Conservation (phyloP, 2,329 filamentous ascomycete species). For the Allantophomopsis lycopodina region DNA sequence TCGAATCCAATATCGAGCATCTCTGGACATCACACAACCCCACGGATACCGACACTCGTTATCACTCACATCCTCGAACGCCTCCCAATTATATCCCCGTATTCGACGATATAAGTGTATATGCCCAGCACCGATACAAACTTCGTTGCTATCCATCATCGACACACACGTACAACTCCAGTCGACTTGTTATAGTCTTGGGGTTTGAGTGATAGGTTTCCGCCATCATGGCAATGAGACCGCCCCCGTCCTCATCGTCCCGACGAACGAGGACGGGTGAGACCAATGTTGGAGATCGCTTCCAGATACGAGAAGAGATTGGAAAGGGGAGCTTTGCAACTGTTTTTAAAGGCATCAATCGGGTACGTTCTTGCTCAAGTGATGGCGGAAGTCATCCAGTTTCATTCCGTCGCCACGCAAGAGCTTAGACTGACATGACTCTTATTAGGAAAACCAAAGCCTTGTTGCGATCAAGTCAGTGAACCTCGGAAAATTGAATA, state of each 20-base stretch:
- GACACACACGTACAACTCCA: not conserved
- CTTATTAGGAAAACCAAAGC: slow-evolving; percentile 26
- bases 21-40: no score
- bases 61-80: not conserved
- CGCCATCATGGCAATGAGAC: slow-evolving; percentile 24
- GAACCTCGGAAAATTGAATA: slow-evolving; percentile 78
- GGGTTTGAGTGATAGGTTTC: slow-evolving; percentile 2
- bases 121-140: not conserved
- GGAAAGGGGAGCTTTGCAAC: slow-evolving; percentile 96
- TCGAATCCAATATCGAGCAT: not conserved
- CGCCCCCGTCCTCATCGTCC: slow-evolving; percentile 24
- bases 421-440: not conserved
- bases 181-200: not conserved
- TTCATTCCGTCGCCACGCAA: not conserved
- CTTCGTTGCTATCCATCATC: not conserved
- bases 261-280: slow-evolving; percentile 23
- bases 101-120: not conserved
- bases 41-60: no score
- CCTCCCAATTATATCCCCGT: not conserved
- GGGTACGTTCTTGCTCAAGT: slow-evolving; percentile 38
- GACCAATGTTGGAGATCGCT: slow-evolving; percentile 49
- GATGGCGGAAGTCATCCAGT: no score
- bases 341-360: slow-evolving; percentile 78
- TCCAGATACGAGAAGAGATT: slow-evolving; percentile 76
- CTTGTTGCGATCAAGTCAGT: slow-evolving; percentile 96